Base-by-base conservation (phyloP, 2,329 filamentous ascomycete species). In the Gnomoniopsis sp. region DNA sequence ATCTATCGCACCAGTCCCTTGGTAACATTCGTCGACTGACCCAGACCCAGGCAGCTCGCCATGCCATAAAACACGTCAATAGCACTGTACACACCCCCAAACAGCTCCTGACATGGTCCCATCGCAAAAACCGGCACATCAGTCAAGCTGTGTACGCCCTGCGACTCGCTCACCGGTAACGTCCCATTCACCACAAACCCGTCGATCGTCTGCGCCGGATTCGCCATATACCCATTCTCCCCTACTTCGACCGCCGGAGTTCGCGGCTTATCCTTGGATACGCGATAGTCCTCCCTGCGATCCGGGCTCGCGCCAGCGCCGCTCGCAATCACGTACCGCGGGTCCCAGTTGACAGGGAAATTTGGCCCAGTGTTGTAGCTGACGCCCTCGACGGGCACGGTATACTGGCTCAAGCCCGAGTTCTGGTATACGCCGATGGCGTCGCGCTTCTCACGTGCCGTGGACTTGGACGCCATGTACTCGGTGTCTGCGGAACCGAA, bases 331-430 rank as follows among this genome's bases (percentile, higher is more conserved):
- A 89, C 88, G 75, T 93, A 95, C 34, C 91, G 84, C 15, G 91
- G 91, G 70, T 91, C 88, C 90, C 91, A 95, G 77, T 91, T 91
- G 62, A 83, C 79, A 21, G 91, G 91, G 79, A 95, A 96, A 76
- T 89, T 84, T 65, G 84, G 79, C 53, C 88, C 88, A 22, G 89
- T 89, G 66, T 81, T 82, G 78, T 93, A 93, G 58, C 83, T 83
- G 64, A 89, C 80, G 60, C 82, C 81, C 41, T 77, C 74, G 63
- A 76, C 74, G 56, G 79, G 75, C 46, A 83, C 76, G 4, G 83
- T 85, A 80, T 96, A 96, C 72, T 92, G 88, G 0, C 87, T 90
- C 12, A 88, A 77, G 21, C 91, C 91, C 0, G 89, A 90, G 66
- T 87, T 79, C 64, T 84, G 76, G 77, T 96, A 95, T 33, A 81